phyloP scores from a whole-genome alignment of 2,329 filamentous ascomycete genomes.

The Monosporascus sp. region DNA sequence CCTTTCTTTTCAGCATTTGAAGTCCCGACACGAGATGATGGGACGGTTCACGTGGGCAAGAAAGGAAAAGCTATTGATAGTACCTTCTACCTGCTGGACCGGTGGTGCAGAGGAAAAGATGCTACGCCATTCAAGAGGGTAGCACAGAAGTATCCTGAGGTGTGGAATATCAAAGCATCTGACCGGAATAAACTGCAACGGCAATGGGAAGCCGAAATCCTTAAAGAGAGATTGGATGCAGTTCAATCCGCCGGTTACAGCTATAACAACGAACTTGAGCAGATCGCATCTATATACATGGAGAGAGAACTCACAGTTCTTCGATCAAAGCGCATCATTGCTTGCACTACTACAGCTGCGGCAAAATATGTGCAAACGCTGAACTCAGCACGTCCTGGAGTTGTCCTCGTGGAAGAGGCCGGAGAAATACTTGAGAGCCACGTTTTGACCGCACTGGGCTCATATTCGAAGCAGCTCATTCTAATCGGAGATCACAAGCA shows the following conservation, averaged over 20 bases:
- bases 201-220: slow-evolving; percentile 39
- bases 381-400: slow-evolving; percentile 46
- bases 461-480: slow-evolving; percentile 55
- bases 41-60: no score
- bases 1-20: no score
- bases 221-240: slow-evolving; percentile 43
- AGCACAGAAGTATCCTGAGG: slow-evolving; percentile 19
- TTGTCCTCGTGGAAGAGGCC: slow-evolving; percentile 66
- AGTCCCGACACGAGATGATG: no score
- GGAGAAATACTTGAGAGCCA: slow-evolving; percentile 69
- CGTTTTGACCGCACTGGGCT: slow-evolving; percentile 53
- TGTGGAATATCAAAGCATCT: slow-evolving; percentile 48
- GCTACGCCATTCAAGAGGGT: slow-evolving; percentile 24
- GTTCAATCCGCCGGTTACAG: slow-evolving; percentile 4
- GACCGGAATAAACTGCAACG: slow-evolving; percentile 30
- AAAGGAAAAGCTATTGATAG: no score
- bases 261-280: not conserved
- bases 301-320: slow-evolving; percentile 28
- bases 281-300: not conserved
- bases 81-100: no score
- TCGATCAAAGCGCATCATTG: slow-evolving; percentile 54
- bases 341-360: slow-evolving; percentile 65
- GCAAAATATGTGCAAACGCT: slow-evolving; percentile 56
- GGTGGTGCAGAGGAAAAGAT: no score
- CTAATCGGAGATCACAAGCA: slow-evolving; percentile 72